Conservation (phyloP, 306 rosid species). For the Vigna radiata region DNA sequence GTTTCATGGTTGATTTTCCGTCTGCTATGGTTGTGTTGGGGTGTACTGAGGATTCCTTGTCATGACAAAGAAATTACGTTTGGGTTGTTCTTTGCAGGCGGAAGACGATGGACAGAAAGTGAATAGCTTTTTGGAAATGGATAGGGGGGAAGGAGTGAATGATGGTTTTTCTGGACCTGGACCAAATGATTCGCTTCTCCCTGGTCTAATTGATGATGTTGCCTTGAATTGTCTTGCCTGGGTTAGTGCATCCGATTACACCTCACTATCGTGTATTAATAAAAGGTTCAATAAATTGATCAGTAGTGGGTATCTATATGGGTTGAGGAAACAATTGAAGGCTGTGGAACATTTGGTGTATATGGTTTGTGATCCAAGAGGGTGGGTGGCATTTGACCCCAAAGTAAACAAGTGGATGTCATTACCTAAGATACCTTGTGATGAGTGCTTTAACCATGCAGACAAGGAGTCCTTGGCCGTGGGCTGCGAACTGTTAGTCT, state of each 20-base stretch:
- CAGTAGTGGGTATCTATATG: conserved; percentile 71
- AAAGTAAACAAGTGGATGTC: conserved; percentile 73
- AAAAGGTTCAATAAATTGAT: conserved; percentile 67
- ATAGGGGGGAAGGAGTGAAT: conserved; percentile 54
- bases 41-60: conserved; percentile 53
- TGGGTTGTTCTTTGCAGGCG: conserved; percentile 50
- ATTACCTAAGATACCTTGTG: conserved; percentile 90
- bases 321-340: conserved; percentile 70
- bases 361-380: conserved; percentile 85
- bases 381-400: conserved; percentile 82
- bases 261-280: conserved; percentile 68
- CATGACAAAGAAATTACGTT: conserved; percentile 50
- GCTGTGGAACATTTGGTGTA: conserved; percentile 83
- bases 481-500: conserved; percentile 80
- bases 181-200: conserved; percentile 80
- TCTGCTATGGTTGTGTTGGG: conserved; percentile 51
- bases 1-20: background rate
- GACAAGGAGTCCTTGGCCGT: conserved; percentile 97
- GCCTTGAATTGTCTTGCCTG: conserved; percentile 80
- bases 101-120: conserved; percentile 49
- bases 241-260: conserved; percentile 71
- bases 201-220: conserved; percentile 89
- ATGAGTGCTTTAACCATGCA: conserved; percentile 90
- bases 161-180: conserved; percentile 64
- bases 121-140: conserved; percentile 47